Conservation (phyloP, 345 rosid genomes). For the Lepidium aucheri region DNA sequence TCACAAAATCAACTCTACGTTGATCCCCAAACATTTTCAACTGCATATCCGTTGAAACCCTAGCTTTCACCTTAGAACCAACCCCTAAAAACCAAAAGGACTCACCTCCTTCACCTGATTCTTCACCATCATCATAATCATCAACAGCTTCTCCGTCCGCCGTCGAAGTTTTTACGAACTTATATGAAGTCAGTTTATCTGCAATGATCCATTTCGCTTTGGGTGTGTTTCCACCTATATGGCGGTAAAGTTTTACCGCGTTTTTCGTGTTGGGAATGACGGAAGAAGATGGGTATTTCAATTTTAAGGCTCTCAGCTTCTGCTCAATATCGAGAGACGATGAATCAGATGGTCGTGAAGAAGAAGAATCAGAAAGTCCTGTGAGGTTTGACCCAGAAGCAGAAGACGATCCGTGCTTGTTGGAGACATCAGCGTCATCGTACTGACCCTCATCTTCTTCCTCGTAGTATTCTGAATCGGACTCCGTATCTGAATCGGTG, state of each 20-base stretch:
- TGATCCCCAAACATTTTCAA: conserved; percentile 87
- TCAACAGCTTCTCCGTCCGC: conserved; percentile 26
- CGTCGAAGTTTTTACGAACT: conserved; percentile 35
- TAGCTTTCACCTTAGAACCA: conserved; percentile 55
- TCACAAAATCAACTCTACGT: conserved; percentile 70
- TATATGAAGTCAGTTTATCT: conserved; percentile 51
- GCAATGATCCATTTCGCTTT: conserved; percentile 72
- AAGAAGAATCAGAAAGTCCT: conserved; percentile 25
- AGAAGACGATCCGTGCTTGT: conserved; percentile 28
- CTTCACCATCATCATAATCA: conserved; percentile 36
- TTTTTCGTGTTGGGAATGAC: conserved; percentile 30
- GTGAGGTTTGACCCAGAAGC: conserved; percentile 16
- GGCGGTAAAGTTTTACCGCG: conserved; percentile 75
- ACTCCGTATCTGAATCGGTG: conserved; percentile 39
- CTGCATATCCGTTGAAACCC: conserved; percentile 72
- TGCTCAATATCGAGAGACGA: conserved; percentile 46
- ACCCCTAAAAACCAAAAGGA: conserved; percentile 61
- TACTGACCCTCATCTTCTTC: conserved; percentile 32
- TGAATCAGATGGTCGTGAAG: conserved; percentile 12
- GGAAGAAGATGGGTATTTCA: conserved; percentile 36
- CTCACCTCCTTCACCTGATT: conserved; percentile 26
- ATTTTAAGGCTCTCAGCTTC: conserved; percentile 51
- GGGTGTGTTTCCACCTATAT: conserved; percentile 77
- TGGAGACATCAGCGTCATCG: conserved; percentile 28
- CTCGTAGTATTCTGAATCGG: conserved; percentile 35